Evolutionary conservation across 176 grass and related monocot species (phyloP), one percentile per base, ranked within the genome.

Genomic region (Chrysopogon serrulatus): DNA sequence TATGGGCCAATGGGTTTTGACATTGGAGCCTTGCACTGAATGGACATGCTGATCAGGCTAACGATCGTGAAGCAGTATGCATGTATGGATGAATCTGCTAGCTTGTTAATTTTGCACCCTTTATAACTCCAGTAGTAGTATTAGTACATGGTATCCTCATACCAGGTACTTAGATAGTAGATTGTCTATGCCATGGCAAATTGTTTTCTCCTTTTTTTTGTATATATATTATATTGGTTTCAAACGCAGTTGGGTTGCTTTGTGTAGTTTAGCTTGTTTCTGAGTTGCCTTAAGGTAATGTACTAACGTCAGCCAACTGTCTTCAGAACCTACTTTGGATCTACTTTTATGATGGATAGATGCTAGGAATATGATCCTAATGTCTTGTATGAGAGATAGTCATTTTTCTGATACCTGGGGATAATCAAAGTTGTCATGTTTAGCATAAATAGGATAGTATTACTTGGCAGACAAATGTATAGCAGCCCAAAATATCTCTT

Each of bases 1-100:
- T 99, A 99, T 16, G 96, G 91, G 0, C 96, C 93, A 17, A 99
- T 99, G 91, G 96, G 96, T 34, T 99, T 71, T 41, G 93, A 99
- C 69, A 92, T 99, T 83, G 96, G 96, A n/a, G 96, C 96, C 42
- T 98, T 90, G 82, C 96, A 63, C 96, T 96, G 88, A 88, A 99
- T 66, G 96, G 96, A 39, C 96, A 96, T 63, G 89, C 93, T 87
- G 79, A 89, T 83, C 64, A 92, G 84, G 27, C 82, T 63, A 87
- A 99, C 43, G 89, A 96, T 45, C 91, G 96, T 36, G 73, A 90
- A 67, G 93, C n/a, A n/a, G n/a, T n/a, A n/a, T n/a, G n/a, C 96
- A 94, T 61, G 78, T 79, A 71, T 87, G 4, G 31, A 71, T 87
- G 4, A 32, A 71, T 73, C 40, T 87, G 3, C 45, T 88, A 27